These are phyloP conservation scores for Parafenestella ontariensis DNA, from an alignment of 2,329 filamentous ascomycete genomes.

Conservation along the genomic window DNA sequence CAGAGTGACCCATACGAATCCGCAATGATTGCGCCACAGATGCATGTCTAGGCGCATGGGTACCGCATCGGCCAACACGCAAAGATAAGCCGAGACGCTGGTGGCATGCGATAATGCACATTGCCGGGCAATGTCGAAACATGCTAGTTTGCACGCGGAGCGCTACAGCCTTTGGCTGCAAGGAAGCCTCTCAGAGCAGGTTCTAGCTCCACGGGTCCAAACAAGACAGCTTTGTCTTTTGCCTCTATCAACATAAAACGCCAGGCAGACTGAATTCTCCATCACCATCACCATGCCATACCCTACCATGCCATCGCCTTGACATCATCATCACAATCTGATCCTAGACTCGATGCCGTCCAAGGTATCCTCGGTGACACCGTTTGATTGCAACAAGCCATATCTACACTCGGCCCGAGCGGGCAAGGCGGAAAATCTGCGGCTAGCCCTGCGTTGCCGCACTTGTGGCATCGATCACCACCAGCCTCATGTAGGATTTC, in stretches of 20 bases:
- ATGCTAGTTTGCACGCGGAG: background rate
- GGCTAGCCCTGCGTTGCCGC: conserved; percentile 16
- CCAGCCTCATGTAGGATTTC: background rate
- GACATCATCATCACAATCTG: too few species aligned
- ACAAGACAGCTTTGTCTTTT: too few species aligned
- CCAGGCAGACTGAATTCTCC: too few species aligned
- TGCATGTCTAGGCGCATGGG: background rate
- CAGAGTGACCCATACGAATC: background rate
- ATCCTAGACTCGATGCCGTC: background rate
- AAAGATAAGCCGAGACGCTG: conserved; percentile 10
- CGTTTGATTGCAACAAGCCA: background rate
- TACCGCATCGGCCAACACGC: conserved; percentile 11
- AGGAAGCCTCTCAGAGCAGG: background rate
- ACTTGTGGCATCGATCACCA: conserved; percentile 6
- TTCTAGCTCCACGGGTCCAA: too few species aligned
- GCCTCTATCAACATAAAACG: too few species aligned
- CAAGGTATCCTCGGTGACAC: background rate
- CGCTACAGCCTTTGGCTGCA: background rate
- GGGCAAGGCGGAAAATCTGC: conserved; percentile 11
- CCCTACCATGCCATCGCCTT: too few species aligned
- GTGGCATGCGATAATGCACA: conserved; percentile 11
- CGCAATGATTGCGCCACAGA: conserved; percentile 13
- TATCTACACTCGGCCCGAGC: conserved; percentile 1
- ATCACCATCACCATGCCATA: too few species aligned
- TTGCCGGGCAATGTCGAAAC: conserved; percentile 6